phyloP scores from a whole-genome alignment of 306 rosid genomes.

The Cucurbita ficifolia region DNA sequence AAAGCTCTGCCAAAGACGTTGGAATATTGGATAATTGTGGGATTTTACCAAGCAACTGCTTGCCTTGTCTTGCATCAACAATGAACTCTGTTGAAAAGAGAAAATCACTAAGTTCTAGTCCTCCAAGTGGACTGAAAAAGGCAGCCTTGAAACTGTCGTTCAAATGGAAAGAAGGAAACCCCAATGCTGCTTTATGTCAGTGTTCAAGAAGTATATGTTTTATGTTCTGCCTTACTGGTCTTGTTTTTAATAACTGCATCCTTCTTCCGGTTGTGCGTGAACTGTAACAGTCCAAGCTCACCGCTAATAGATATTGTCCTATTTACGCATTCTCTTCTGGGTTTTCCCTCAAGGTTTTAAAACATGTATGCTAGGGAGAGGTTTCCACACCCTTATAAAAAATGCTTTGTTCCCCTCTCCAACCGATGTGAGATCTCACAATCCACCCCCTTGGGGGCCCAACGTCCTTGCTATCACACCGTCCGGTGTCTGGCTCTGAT shows the following conservation, averaged over 20 bases:
- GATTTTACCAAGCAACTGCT: slow-evolving; percentile 69
- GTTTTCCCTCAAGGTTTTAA: too few relatives aligned
- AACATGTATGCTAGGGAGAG: too few relatives aligned
- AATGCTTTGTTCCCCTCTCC: too few relatives aligned
- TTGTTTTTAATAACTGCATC: too few relatives aligned
- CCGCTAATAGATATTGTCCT: too few relatives aligned
- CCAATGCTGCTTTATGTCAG: slow-evolving; percentile 54
- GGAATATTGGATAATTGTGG: slow-evolving; percentile 70
- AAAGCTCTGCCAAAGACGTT: slow-evolving; percentile 41
- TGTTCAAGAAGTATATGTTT: not conserved
- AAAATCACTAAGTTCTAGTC: slow-evolving; percentile 64
- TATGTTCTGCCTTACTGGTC: not conserved
- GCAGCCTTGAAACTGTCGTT: slow-evolving; percentile 44
- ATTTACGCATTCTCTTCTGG: too few relatives aligned
- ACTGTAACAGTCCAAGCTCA: too few relatives aligned
- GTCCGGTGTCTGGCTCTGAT: too few relatives aligned
- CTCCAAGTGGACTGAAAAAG: slow-evolving; percentile 61
- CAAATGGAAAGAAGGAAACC: slow-evolving; percentile 62
- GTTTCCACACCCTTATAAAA: too few relatives aligned
- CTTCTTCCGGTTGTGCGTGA: not conserved
- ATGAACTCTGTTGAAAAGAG: slow-evolving; percentile 57
- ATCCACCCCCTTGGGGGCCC: too few relatives aligned
- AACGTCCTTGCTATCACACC: too few relatives aligned
- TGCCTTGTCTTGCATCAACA: slow-evolving; percentile 81
- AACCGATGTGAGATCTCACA: too few relatives aligned